These are phyloP conservation scores for Ceratocystis diversiconidia DNA, from an alignment of 2,329 filamentous ascomycete genomes.

Conservation along the genomic window DNA sequence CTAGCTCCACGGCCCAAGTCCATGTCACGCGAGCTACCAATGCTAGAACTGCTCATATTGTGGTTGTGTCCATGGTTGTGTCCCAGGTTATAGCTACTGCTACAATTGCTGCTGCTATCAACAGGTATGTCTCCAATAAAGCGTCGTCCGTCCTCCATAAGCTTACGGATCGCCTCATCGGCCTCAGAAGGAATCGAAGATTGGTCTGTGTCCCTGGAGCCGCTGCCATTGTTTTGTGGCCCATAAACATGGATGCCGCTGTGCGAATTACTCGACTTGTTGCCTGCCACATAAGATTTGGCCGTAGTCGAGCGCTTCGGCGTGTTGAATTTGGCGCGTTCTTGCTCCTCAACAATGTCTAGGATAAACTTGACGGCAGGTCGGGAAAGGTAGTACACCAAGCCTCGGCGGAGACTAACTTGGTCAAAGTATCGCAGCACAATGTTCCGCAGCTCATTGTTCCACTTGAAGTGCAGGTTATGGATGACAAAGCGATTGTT, in stretches of 20 bases:
- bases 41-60: slow-evolving; percentile 6
- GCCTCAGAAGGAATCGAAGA: slow-evolving; percentile 35
- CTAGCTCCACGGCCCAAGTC: not conserved
- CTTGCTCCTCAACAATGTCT: slow-evolving; percentile 91
- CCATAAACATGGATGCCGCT: not conserved
- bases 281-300: slow-evolving; percentile 15
- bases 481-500: slow-evolving; percentile 97
- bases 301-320: slow-evolving; percentile 14
- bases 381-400: slow-evolving; percentile 94
- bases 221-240: not conserved
- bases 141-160: slow-evolving; percentile 69
- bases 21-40: slow-evolving; percentile 14
- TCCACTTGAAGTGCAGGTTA: slow-evolving; percentile 97
- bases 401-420: slow-evolving; percentile 86
- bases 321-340: slow-evolving; percentile 44
- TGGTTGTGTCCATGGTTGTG: slow-evolving; percentile 7
- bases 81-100: not conserved
- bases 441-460: slow-evolving; percentile 88
- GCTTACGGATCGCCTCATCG: slow-evolving; percentile 71
- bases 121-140: slow-evolving; percentile 46
- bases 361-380: slow-evolving; percentile 95
- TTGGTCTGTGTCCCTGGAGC: slow-evolving; percentile 9
- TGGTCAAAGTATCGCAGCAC: slow-evolving; percentile 96
- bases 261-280: slow-evolving; percentile 2
- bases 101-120: not conserved